A percentile compares a stretch with the other conserved stretches of the same genome.
phyloP scores from a whole-genome alignment of 306 rosid genomes.

The Mimosa bimucronata region DNA sequence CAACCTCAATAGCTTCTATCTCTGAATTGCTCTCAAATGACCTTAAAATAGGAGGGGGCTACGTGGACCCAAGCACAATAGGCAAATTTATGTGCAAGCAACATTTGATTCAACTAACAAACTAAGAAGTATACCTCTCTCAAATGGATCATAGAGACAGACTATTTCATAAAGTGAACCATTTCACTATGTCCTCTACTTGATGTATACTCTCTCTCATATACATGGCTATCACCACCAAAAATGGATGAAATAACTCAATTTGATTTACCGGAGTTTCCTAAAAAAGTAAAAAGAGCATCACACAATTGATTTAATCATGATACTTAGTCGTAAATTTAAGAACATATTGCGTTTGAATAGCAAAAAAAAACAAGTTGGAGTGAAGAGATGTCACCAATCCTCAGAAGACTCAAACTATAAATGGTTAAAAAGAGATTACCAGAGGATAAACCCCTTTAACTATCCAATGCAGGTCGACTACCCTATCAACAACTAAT shows the following conservation, averaged over 20 bases:
- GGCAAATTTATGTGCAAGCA: slow-evolving; percentile 18
- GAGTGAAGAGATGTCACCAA: background rate
- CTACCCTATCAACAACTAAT: slow-evolving; percentile 51
- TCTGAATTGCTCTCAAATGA: too few species aligned
- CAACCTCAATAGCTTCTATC: too few species aligned
- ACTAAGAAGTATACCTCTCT: too few species aligned
- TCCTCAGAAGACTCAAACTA: slow-evolving; percentile 13
- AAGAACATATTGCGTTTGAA: background rate
- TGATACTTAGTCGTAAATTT: too few species aligned
- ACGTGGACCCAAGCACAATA: slow-evolving; percentile 34
- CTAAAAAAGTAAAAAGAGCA: slow-evolving; percentile 45
- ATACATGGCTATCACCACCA: too few species aligned
- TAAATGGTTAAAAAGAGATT: slow-evolving; percentile 31
- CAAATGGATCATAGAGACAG: too few species aligned
- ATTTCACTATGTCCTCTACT: too few species aligned
- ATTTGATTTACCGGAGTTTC: slow-evolving; percentile 60
- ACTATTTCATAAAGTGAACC: too few species aligned
- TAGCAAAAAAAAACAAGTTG: background rate
- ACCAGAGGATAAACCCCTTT: slow-evolving; percentile 69
- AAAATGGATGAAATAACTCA: slow-evolving; percentile 94
- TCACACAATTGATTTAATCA: slow-evolving; percentile 8
- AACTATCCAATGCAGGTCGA: slow-evolving; percentile 61
- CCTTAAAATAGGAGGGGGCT: slow-evolving; percentile 90
- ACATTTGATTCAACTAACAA: slow-evolving; percentile 21
- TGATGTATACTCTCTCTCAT: too few species aligned